phyloP scores from a whole-genome alignment of 345 rosid genomes.

The Salix koriyanagi region DNA sequence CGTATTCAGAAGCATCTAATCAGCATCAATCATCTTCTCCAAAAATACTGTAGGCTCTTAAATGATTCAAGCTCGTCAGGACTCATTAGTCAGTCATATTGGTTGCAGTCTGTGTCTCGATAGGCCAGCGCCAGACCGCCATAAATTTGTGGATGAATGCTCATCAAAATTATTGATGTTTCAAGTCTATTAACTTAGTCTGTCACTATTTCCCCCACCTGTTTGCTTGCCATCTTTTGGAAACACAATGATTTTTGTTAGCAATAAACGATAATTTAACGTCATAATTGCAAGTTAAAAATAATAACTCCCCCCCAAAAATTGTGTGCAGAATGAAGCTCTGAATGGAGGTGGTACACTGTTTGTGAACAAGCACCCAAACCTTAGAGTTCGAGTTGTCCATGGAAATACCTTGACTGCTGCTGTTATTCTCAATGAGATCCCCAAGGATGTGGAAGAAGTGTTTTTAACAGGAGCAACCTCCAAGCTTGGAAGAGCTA shows the following conservation, averaged over 20 bases:
- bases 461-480: constrained; percentile 96
- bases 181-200: too few species aligned
- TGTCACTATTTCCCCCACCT: too few species aligned
- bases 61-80: neutral
- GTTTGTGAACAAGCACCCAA: constrained; percentile 75
- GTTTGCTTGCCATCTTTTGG: neutral
- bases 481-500: constrained; percentile 96
- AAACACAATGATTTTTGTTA: neutral
- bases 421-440: constrained; percentile 82
- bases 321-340: constrained; percentile 64
- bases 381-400: constrained; percentile 80
- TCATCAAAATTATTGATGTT: too few species aligned
- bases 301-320: neutral
- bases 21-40: neutral
- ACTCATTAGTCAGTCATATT: neutral
- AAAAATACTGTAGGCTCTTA: neutral
- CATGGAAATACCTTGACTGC: constrained; percentile 98
- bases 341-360: constrained; percentile 93
- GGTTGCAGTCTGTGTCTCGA: neutral
- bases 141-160: neutral
- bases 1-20: neutral
- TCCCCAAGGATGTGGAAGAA: constrained; percentile 66
- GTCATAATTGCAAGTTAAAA: neutral
- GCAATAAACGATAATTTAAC: neutral
- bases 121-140: neutral